Conservation (phyloP, 495 filamentous ascomycete genomes). For the Penicillium arizonense region DNA sequence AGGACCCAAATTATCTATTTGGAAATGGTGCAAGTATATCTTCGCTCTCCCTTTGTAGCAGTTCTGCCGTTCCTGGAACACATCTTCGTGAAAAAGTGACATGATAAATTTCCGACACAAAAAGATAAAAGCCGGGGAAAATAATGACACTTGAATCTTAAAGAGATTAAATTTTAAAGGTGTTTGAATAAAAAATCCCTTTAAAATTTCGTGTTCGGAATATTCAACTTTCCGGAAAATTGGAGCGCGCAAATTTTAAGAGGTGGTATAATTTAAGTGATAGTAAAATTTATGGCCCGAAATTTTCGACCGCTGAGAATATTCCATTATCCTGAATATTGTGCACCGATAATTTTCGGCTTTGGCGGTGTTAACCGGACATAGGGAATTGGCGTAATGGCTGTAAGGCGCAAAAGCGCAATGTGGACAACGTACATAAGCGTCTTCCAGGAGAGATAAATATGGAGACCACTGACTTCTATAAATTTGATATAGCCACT, state of each 20-base stretch:
- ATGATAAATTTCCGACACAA: background rate
- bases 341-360: background rate
- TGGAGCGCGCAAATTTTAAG: slow-evolving; percentile 1
- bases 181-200: background rate
- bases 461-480: too few relatives aligned
- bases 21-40: background rate
- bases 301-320: background rate
- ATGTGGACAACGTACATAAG: background rate
- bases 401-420: background rate
- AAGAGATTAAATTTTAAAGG: background rate
- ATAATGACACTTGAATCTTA: too few relatives aligned
- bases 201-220: background rate
- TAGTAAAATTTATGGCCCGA: background rate
- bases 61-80: background rate
- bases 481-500: too few relatives aligned
- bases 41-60: background rate
- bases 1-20: background rate
- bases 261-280: slow-evolving; percentile 1
- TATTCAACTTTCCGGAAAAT: background rate
- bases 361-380: background rate
- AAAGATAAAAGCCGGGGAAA: too few relatives aligned
- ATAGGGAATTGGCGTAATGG: background rate
- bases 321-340: background rate
- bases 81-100: background rate
- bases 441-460: too few relatives aligned